Conservation (phyloP, 176 grass and related monocot species). For the Sorghum bicolor region DNA sequence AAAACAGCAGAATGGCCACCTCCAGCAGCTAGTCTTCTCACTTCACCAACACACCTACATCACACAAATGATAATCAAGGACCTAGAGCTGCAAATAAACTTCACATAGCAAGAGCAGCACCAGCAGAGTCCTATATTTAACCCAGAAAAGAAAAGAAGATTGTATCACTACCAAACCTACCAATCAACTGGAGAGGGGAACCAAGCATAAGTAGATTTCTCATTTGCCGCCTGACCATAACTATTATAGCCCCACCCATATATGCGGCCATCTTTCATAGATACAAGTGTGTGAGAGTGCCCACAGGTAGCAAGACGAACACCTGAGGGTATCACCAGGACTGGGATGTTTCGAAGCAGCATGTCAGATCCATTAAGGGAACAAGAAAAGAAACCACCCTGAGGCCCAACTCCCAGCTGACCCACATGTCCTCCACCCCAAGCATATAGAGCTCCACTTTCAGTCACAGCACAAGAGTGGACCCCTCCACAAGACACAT, state of each 20-base stretch:
- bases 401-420: conserved; percentile 76
- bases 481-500: conserved; percentile 86
- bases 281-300: conserved; percentile 92
- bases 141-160: background rate
- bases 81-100: background rate
- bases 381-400: conserved; percentile 57
- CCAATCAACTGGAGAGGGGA: conserved; percentile 95
- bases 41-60: conserved; percentile 88
- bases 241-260: conserved; percentile 94
- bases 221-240: conserved; percentile 87
- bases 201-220: conserved; percentile 83
- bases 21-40: conserved; percentile 79
- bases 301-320: conserved; percentile 73
- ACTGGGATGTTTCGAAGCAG: conserved; percentile 73
- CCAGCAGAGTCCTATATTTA: background rate
- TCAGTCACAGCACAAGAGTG: conserved; percentile 87
- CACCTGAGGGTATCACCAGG: conserved; percentile 58
- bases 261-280: conserved; percentile 77
- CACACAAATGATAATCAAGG: background rate
- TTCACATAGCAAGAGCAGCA: background rate
- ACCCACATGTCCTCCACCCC: conserved; percentile 74
- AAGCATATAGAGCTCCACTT: conserved; percentile 73
- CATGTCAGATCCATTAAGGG: conserved; percentile 53
- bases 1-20: conserved; percentile 95
- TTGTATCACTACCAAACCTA: conserved; percentile 16